These are phyloP conservation scores for Heterobasidion parviporum DNA, from an alignment of 1,284 basidiomycete species.

Conservation along the genomic window DNA sequence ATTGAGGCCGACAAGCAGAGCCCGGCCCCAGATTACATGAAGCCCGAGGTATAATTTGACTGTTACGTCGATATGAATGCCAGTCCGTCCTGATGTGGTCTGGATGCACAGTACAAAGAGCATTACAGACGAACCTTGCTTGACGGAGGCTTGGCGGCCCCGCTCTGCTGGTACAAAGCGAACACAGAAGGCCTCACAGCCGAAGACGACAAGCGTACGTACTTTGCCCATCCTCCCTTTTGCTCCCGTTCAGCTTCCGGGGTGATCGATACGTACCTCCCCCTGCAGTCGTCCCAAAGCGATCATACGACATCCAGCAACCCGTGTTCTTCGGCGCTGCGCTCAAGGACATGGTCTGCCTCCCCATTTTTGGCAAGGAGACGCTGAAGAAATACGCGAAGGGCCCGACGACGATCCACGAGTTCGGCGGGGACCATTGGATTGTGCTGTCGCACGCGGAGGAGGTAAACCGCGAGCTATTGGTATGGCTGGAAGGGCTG, in stretches of 20 bases:
- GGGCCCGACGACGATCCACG: constrained; percentile 14
- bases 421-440: constrained; percentile 25
- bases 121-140: too few species aligned
- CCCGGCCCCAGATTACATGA: constrained; percentile 19
- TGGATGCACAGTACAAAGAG: too few species aligned
- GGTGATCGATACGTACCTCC: background rate
- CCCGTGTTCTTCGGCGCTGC: constrained; percentile 18
- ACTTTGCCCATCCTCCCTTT: background rate
- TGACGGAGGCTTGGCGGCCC: too few species aligned
- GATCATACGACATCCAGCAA: constrained; percentile 9
- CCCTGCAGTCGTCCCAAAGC: constrained; percentile 10
- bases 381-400: constrained; percentile 11
- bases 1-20: constrained; percentile 18
- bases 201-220: too few species aligned
- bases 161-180: too few species aligned
- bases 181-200: too few species aligned
- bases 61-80: too few species aligned
- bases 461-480: constrained; percentile 18
- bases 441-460: constrained; percentile 18
- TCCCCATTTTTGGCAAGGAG: constrained; percentile 11
- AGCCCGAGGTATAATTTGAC: constrained; percentile 16
- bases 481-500: constrained; percentile 13
- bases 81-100: background rate
- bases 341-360: constrained; percentile 15
- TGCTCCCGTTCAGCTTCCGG: background rate